These are phyloP conservation scores for Cadophora malorum DNA, from an alignment of 2,329 filamentous ascomycete genomes.

Conservation along the genomic window DNA sequence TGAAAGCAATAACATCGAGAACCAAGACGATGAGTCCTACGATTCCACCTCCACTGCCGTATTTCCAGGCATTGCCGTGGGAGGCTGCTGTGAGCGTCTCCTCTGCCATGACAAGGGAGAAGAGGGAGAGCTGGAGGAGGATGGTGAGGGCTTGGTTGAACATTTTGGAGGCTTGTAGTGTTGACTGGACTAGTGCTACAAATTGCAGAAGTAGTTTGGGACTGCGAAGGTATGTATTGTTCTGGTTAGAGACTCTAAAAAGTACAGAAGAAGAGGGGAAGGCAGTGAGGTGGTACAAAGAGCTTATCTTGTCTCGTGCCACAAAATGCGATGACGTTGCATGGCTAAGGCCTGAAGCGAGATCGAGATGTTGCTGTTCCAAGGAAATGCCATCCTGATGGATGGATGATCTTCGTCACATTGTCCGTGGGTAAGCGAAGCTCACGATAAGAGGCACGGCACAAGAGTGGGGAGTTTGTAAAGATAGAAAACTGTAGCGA, in stretches of 20 bases:
- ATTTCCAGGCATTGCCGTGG: constrained; percentile 57
- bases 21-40: constrained; percentile 66
- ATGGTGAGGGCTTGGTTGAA: constrained; percentile 20
- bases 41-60: constrained; percentile 66
- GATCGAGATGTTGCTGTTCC: constrained; percentile 15
- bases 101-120: constrained; percentile 53
- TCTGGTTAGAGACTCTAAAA: neutral
- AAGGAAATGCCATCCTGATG: constrained; percentile 3
- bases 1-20: constrained; percentile 67
- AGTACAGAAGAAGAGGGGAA: neutral
- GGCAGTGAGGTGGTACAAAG: neutral
- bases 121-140: constrained; percentile 53
- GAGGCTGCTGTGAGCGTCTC: constrained; percentile 37
- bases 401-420: neutral
- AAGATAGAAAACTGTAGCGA: too few species aligned
- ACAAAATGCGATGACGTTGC: constrained; percentile 5
- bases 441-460: neutral
- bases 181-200: neutral
- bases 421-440: neutral
- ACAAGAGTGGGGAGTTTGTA: too few species aligned
- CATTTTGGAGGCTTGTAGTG: constrained; percentile 18
- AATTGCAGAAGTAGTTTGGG: neutral
- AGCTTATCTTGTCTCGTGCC: neutral
- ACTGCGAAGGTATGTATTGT: neutral
- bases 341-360: neutral